Percentiles rank a stretch among this genome's conserved stretches.
Evolutionary conservation across 2,329 filamentous ascomycete species (phyloP).

Genomic region (Neofusicoccum umdonicola): DNA sequence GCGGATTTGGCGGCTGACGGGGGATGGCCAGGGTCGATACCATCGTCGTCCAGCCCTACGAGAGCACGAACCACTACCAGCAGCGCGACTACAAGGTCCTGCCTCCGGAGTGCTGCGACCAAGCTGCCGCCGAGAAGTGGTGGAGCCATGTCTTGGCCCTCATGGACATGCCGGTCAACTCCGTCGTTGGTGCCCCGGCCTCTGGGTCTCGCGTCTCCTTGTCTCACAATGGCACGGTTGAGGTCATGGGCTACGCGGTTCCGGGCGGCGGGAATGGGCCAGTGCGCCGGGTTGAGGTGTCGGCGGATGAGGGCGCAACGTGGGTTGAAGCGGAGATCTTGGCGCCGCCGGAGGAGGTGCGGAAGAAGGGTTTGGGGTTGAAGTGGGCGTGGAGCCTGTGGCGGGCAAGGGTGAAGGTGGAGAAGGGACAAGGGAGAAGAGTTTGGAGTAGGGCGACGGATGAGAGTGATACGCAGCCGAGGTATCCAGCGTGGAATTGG

Average conservation of each 20-base stretch:
- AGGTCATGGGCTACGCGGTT: conserved; percentile 56
- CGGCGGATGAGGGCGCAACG: conserved; percentile 45
- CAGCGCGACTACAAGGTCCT: conserved; percentile 60
- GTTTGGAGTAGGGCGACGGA: conserved; percentile 57
- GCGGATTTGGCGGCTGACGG: not conserved
- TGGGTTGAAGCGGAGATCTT: conserved; percentile 50
- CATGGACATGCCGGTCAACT: conserved; percentile 57
- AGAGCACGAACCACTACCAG: conserved; percentile 57
- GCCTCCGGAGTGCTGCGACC: conserved; percentile 50
- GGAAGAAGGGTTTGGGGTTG: conserved; percentile 17
- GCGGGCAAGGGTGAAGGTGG: conserved; percentile 45
- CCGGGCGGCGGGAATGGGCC: conserved; percentile 55
- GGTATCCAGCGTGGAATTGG: conserved; percentile 55
- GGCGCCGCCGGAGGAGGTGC: conserved; percentile 4
- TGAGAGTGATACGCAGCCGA: conserved; percentile 51
- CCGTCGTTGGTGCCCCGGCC: conserved; percentile 51
- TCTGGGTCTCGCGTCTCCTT: conserved; percentile 42
- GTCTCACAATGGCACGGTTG: conserved; percentile 42
- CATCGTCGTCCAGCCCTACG: conserved; percentile 50
- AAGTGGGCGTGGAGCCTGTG: conserved; percentile 61
- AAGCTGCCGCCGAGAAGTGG: conserved; percentile 50
- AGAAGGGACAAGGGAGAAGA: conserved; percentile 40
- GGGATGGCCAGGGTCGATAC: conserved; percentile 39
- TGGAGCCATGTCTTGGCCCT: conserved; percentile 53
- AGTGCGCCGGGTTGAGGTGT: conserved; percentile 54